Evolutionary conservation across 352 stramenopile species (phyloP).

Genomic region (Phytophthora cryptogea): DNA sequence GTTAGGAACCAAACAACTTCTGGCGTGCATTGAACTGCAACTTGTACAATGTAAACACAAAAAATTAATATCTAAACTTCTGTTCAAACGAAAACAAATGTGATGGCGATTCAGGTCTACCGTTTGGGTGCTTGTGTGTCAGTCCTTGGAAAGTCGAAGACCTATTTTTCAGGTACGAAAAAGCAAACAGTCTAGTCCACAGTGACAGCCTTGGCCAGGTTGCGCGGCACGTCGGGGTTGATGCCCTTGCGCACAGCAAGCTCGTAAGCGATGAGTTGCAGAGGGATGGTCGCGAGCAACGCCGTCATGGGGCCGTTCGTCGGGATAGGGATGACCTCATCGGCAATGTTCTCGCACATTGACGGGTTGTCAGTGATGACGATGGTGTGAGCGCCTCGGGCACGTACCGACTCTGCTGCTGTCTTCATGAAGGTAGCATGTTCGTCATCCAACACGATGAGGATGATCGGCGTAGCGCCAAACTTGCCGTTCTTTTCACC

Average conservation of each 20-base stretch:
- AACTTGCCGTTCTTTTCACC: slow-evolving; percentile 91
- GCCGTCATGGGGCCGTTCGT: slow-evolving; percentile 96
- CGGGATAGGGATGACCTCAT: slow-evolving; percentile 96
- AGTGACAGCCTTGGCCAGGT: slow-evolving; percentile 98
- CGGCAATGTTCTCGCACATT: slow-evolving; percentile 92
- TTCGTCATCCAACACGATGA: slow-evolving; percentile 97
- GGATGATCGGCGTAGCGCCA: slow-evolving; percentile 96
- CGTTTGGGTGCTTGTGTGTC: slow-evolving; percentile 12
- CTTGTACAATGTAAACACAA: too few species aligned
- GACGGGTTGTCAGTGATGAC: slow-evolving; percentile 97
- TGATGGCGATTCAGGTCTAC: slow-evolving; percentile 10
- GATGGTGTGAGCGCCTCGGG: slow-evolving; percentile 95
- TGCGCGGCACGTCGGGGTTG: slow-evolving; percentile 97
- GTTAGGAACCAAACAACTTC: neutral
- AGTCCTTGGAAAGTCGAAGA: slow-evolving; percentile 18
- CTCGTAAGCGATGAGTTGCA: slow-evolving; percentile 99
- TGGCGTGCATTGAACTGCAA: neutral
- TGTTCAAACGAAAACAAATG: slow-evolving; percentile 13
- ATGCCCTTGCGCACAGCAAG: slow-evolving; percentile 96
- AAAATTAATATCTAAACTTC: neutral
- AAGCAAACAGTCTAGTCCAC: slow-evolving; percentile 90
- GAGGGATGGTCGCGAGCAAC: slow-evolving; percentile 94
- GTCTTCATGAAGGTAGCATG: slow-evolving; percentile 97
- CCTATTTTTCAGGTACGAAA: slow-evolving; percentile 9
- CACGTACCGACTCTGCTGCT: slow-evolving; percentile 95